phyloP scores from a whole-genome alignment of 257 asterid genomes.

The Avicennia marina region DNA sequence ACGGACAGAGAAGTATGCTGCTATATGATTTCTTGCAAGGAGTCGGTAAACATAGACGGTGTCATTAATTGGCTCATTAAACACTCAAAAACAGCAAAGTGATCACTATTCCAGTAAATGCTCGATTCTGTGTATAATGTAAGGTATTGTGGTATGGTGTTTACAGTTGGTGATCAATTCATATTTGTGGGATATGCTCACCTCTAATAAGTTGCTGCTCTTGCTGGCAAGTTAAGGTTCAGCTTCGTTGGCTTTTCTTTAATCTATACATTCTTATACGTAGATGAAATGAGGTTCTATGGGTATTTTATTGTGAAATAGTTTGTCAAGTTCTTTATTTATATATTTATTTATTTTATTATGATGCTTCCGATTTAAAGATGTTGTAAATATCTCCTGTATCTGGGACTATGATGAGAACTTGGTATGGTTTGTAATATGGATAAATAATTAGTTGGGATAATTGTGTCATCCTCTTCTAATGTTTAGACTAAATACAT shows the following conservation, averaged over 20 bases:
- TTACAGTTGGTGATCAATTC: not conserved
- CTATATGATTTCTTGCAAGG: conserved; percentile 95
- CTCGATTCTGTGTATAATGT: not conserved
- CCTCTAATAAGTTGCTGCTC: not conserved
- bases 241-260: not conserved
- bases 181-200: conserved; percentile 3
- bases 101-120: not conserved
- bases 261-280: no score
- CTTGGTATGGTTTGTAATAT: no score
- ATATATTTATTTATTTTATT: no score
- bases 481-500: no score
- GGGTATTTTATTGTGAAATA: no score
- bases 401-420: no score
- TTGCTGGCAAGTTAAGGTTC: not conserved
- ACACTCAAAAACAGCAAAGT: conserved; percentile 68
- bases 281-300: not conserved
- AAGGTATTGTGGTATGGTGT: no score
- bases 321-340: no score
- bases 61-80: conserved; percentile 86
- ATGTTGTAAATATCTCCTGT: no score
- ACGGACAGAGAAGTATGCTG: conserved; percentile 87
- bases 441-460: no score
- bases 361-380: no score
- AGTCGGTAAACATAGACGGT: conserved; percentile 61
- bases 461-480: no score